Percentiles rank a stretch among this genome's conserved stretches.
These are phyloP conservation scores for Novymonas esmeraldas DNA, from an alignment of 208 protist species.

Conservation along the genomic window DNA sequence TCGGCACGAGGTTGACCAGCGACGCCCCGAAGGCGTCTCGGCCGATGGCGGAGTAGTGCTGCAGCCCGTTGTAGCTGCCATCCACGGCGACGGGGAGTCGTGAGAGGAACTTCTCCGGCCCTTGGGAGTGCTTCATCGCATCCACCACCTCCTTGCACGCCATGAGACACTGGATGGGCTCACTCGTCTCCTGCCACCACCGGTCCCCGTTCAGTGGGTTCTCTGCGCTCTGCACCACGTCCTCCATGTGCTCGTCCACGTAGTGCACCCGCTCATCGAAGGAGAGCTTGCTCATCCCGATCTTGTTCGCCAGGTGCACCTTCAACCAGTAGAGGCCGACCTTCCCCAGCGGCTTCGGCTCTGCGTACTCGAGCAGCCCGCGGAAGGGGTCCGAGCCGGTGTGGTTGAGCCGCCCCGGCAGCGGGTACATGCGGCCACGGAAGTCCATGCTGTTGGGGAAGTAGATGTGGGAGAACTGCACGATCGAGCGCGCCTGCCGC, in stretches of 20 bases:
- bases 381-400: conserved; percentile 95
- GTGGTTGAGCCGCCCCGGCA: conserved; percentile 98
- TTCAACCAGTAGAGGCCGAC: conserved; percentile 97
- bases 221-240: conserved; percentile 88
- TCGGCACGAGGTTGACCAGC: conserved; percentile 96
- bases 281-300: conserved; percentile 96
- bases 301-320: conserved; percentile 98
- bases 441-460: conserved; percentile 99
- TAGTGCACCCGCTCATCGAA: conserved; percentile 96
- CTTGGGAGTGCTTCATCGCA: conserved; percentile 88
- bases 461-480: conserved; percentile 95
- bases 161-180: conserved; percentile 96
- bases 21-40: conserved; percentile 95
- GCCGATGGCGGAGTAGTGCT: conserved; percentile 99
- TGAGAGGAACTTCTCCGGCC: conserved; percentile 89
- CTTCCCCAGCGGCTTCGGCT: conserved; percentile 93
- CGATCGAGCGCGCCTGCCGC: conserved; percentile 88
- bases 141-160: conserved; percentile 94
- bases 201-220: conserved; percentile 76
- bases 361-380: conserved; percentile 95
- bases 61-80: conserved; percentile 98
- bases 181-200: conserved; percentile 95
- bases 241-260: conserved; percentile 92
- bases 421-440: conserved; percentile 98
- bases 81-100: conserved; percentile 97